Conservation (phyloP, 371 early-diverging fungal genomes). For the Mortierella sp. region DNA sequence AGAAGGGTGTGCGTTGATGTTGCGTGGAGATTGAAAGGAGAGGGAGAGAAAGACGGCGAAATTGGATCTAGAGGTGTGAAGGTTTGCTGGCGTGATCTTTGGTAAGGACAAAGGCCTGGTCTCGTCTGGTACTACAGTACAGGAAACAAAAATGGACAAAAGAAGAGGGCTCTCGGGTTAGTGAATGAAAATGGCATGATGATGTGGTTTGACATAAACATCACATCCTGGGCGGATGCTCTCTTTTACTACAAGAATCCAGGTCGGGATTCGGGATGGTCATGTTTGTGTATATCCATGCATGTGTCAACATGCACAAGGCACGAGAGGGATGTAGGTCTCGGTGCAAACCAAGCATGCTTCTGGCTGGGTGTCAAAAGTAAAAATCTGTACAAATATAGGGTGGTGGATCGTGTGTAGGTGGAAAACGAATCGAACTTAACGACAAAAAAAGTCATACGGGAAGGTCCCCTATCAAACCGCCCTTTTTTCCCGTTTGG, state of each 20-base stretch:
- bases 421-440: not conserved
- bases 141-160: not conserved
- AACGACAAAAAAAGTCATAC: not conserved
- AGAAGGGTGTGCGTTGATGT: not conserved
- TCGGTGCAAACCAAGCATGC: not conserved
- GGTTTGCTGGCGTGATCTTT: conserved; percentile 5
- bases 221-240: not conserved
- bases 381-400: too few species aligned
- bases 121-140: not conserved
- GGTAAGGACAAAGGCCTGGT: not conserved
- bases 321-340: not conserved
- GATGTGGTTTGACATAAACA: not conserved
- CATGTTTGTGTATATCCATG: not conserved
- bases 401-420: not conserved
- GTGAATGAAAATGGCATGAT: not conserved
- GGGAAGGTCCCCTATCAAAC: not conserved
- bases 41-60: not conserved
- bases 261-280: not conserved
- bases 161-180: not conserved
- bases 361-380: not conserved
- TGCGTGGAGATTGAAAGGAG: conserved; percentile 3
- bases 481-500: not conserved
- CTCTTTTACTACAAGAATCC: not conserved
- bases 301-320: not conserved
- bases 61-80: not conserved